These are phyloP conservation scores for Primulina eburnea DNA, from an alignment of 257 asterid genomes.

Conservation along the genomic window DNA sequence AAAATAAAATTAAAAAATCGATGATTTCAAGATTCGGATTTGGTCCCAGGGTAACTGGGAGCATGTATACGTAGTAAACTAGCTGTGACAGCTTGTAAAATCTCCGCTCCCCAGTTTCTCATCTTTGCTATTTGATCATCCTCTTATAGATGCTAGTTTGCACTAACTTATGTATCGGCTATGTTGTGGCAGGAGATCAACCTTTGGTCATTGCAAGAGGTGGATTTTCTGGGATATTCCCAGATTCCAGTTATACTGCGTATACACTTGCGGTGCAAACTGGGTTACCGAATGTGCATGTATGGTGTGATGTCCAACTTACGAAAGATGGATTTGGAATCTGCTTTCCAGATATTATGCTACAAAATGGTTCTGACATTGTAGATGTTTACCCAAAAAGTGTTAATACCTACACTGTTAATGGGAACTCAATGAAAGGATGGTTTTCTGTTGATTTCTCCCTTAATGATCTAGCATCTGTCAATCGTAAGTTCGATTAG, in stretches of 20 bases:
- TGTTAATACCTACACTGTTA: slow-evolving; percentile 43
- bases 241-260: slow-evolving; percentile 63
- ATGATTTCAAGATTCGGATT: too few species aligned
- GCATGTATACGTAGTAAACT: not conserved
- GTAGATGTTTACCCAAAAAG: not conserved
- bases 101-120: not conserved
- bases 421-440: slow-evolving; percentile 51
- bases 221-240: slow-evolving; percentile 78
- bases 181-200: slow-evolving; percentile 47
- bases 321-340: slow-evolving; percentile 76
- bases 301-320: slow-evolving; percentile 88
- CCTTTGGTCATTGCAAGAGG: slow-evolving; percentile 78
- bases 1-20: too few species aligned
- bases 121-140: not conserved
- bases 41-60: not conserved
- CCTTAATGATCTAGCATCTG: slow-evolving; percentile 38
- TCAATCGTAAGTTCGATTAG: slow-evolving; percentile 49
- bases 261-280: slow-evolving; percentile 33
- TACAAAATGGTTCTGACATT: slow-evolving; percentile 52
- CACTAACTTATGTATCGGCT: slow-evolving; percentile 4
- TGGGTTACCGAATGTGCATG: slow-evolving; percentile 32
- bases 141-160: not conserved
- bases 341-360: slow-evolving; percentile 61
- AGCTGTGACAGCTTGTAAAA: not conserved
- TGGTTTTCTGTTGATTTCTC: slow-evolving; percentile 73